phyloP scores from a whole-genome alignment of 306 rosid genomes.

The Psophocarpus tetragonolobus region DNA sequence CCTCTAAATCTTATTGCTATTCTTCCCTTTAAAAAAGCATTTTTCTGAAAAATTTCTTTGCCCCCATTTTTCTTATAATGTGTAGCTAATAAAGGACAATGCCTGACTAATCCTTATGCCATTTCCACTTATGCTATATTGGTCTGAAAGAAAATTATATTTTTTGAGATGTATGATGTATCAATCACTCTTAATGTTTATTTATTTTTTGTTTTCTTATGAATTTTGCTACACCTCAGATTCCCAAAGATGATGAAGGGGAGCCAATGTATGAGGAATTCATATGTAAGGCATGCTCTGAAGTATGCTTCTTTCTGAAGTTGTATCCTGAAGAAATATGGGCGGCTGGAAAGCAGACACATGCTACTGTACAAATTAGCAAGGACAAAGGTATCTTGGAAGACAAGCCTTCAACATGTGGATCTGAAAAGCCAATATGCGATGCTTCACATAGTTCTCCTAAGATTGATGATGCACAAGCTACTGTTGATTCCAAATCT shows the following conservation, averaged over 20 bases:
- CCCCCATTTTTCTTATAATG: neutral
- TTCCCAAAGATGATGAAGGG: slow-evolving; percentile 94
- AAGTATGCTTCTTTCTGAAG: slow-evolving; percentile 62
- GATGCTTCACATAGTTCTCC: slow-evolving; percentile 37
- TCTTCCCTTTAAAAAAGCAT: neutral
- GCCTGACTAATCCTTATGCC: neutral
- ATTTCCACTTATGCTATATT: neutral
- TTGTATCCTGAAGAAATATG: slow-evolving; percentile 64
- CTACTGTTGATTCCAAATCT: slow-evolving; percentile 45
- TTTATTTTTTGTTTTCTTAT: slow-evolving; percentile 2
- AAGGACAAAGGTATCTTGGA: slow-evolving; percentile 66
- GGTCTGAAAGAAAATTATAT: slow-evolving; percentile 5
- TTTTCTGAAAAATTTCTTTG: neutral
- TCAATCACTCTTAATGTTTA: neutral
- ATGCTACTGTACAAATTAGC: slow-evolving; percentile 38
- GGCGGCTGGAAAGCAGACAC: slow-evolving; percentile 56
- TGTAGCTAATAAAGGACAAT: neutral
- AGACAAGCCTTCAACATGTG: slow-evolving; percentile 49
- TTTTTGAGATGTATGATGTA: neutral
- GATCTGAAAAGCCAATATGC: slow-evolving; percentile 46
- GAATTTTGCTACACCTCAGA: slow-evolving; percentile 46
- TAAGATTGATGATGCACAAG: slow-evolving; percentile 29
- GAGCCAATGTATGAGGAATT: slow-evolving; percentile 89
- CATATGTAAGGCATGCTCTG: slow-evolving; percentile 81
- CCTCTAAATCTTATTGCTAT: neutral